phyloP scores from a whole-genome alignment of 208 protist species.

The Sergeia podlipaevii region DNA sequence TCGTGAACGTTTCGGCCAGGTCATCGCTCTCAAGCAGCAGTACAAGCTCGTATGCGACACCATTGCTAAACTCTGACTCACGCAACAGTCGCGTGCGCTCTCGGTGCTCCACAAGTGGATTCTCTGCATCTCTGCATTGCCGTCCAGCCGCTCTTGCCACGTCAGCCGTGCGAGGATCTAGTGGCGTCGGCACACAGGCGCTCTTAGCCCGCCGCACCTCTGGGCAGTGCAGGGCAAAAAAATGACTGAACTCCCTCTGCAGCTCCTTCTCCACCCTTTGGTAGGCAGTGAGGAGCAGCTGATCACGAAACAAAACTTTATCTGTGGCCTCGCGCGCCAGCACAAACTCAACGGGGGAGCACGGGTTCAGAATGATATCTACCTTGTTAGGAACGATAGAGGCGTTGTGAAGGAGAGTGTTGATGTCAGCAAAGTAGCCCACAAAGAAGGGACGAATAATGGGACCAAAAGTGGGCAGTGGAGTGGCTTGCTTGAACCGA shows the following conservation, averaged over 20 bases:
- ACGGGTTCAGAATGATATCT: slow-evolving; percentile 82
- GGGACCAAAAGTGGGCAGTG: slow-evolving; percentile 72
- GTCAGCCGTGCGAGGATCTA: slow-evolving; percentile 13
- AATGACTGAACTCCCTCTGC: slow-evolving; percentile 68
- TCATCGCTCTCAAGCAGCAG: slow-evolving; percentile 71
- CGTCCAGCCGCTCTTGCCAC: slow-evolving; percentile 10
- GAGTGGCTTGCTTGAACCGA: slow-evolving; percentile 52
- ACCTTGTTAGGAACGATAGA: slow-evolving; percentile 82
- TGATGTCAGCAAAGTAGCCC: slow-evolving; percentile 84
- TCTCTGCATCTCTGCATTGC: slow-evolving; percentile 1
- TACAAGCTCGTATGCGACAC: slow-evolving; percentile 57
- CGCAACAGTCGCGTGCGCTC: slow-evolving; percentile 36
- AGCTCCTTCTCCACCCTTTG: slow-evolving; percentile 71
- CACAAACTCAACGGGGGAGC: slow-evolving; percentile 82
- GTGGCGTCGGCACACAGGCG: slow-evolving; percentile 64
- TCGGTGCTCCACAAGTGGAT: slow-evolving; percentile 34
- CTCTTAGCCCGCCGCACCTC: slow-evolving; percentile 61
- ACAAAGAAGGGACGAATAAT: slow-evolving; percentile 63
- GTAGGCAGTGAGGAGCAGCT: slow-evolving; percentile 67
- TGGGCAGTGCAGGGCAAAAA: slow-evolving; percentile 56
- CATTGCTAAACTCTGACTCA: slow-evolving; percentile 47
- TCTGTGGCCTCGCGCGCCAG: slow-evolving; percentile 78
- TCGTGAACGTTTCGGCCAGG: slow-evolving; percentile 38
- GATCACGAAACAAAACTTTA: slow-evolving; percentile 63
- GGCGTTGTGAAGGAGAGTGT: slow-evolving; percentile 86